phyloP scores from a whole-genome alignment of 768 basidiomycete species.

The Fistulinella prunicolor region DNA sequence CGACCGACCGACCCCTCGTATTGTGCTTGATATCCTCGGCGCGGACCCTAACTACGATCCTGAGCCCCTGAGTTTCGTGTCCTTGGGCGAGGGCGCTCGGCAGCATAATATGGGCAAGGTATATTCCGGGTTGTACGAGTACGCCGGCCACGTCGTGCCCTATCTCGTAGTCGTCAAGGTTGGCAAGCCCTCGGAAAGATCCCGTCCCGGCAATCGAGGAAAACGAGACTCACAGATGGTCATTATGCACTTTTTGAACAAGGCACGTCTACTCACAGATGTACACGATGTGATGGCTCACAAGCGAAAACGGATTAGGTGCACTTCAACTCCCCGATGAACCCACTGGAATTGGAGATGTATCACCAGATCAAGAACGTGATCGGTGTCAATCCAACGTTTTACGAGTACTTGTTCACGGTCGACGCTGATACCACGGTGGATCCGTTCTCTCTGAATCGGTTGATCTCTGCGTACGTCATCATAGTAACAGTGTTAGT shows the following conservation, averaged over 20 bases:
- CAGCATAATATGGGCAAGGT: slow-evolving; percentile 99
- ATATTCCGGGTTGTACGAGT: slow-evolving; percentile 94
- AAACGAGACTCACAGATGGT: slow-evolving; percentile 98
- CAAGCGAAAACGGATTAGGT: slow-evolving; percentile 48
- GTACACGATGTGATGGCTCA: neutral
- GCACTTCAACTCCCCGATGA: slow-evolving; percentile 96
- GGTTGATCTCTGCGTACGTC: slow-evolving; percentile 89
- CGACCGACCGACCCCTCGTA: slow-evolving; percentile 92
- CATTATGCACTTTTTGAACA: slow-evolving; percentile 97
- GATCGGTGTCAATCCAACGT: slow-evolving; percentile 97
- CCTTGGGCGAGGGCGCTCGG: slow-evolving; percentile 90
- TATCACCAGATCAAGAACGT: slow-evolving; percentile 99
- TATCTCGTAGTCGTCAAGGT: slow-evolving; percentile 91
- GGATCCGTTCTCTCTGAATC: slow-evolving; percentile 81
- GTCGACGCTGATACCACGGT: slow-evolving; percentile 96
- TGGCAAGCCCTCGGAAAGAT: slow-evolving; percentile 92
- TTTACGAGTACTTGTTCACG: slow-evolving; percentile 95
- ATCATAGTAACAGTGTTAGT: neutral
- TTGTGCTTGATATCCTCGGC: slow-evolving; percentile 95
- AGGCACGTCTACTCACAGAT: slow-evolving; percentile 44
- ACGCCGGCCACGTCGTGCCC: slow-evolving; percentile 91
- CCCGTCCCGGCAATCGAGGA: slow-evolving; percentile 93
- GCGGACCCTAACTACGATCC: slow-evolving; percentile 91
- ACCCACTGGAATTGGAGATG: slow-evolving; percentile 94
- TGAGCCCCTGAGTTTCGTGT: slow-evolving; percentile 91